These are phyloP conservation scores for Chlorella sp. DNA, from an alignment of 139 green algal genomes.

Conservation along the genomic window DNA sequence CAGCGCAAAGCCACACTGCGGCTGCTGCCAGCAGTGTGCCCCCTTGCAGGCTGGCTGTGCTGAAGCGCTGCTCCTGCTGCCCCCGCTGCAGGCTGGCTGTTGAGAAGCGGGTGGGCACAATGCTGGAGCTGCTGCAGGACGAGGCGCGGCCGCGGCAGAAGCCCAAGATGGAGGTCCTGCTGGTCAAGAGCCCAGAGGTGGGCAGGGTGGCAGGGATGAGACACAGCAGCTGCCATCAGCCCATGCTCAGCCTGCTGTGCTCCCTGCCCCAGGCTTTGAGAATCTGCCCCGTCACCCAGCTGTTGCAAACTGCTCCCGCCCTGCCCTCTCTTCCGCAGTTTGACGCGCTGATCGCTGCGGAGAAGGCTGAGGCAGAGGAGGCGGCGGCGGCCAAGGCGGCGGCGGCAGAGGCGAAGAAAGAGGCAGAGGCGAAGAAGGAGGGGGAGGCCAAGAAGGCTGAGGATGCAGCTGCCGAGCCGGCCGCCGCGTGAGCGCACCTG, in stretches of 20 bases:
- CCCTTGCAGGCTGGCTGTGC: background rate
- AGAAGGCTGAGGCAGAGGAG: conserved; percentile 20
- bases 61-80: background rate
- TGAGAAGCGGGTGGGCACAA: conserved; percentile 64
- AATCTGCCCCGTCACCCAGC: too few species aligned
- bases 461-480: background rate
- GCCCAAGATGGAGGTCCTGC: conserved; percentile 83
- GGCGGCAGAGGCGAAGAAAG: background rate
- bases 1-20: too few species aligned
- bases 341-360: conserved; percentile 64
- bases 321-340: conserved; percentile 59
- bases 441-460: background rate
- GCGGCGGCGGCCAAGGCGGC: background rate
- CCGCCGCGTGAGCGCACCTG: background rate
- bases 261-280: too few species aligned
- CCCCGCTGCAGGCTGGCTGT: conserved; percentile 55
- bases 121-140: conserved; percentile 45
- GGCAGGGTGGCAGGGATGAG: background rate
- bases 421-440: background rate
- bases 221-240: too few species aligned
- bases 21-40: background rate
- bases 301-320: background rate
- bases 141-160: conserved; percentile 62
- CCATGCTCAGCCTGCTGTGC: too few species aligned
- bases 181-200: conserved; percentile 68